Evolutionary conservation across 331 rosid species (phyloP), one percentile per base, ranked within the genome.

Genomic region (Quercus phellos): DNA sequence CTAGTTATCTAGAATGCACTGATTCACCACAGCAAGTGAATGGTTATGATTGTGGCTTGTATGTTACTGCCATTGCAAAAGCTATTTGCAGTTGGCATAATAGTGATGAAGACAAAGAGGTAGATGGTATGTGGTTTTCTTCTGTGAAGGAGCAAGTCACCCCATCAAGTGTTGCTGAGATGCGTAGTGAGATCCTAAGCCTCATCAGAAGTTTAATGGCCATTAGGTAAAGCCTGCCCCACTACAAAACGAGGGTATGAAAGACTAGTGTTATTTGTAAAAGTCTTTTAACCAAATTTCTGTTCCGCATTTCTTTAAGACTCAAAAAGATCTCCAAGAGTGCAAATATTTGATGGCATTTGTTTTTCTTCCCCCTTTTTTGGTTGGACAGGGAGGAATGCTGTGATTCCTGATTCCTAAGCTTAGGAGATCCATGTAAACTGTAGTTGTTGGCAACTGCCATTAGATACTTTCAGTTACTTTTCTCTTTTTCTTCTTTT

Each of bases 11-110:
- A 22, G 94, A 91, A 73, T 87, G 89, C 51, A 7, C 46, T 12
- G 86, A 92, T 72, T 90, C 94, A 55, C 97, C 97, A 0, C 81
- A 53, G 51, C 98, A 95, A 80, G 75, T 8, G 19, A 95, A 95
- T 73, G 96, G 98, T 29, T 70, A 91, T 81, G 98, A 95, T 67
- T 92, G 99, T 66, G 99, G 99, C 74, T 74, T 92, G 66, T 95
- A 88, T 85, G 97, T 91, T 26, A 81, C 84, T 27, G 94, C 92
- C 73, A 87, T 84, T 78, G 90, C 98, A 30, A 89, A 86, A 81
- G 80, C 66, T 66, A 88, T 91, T 79, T 92, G 94, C 78, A 78
- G 50, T 59, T 92, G 98, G 97, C 70, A 81, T 74, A 85, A 70
- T 63, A 79, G 54, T 66, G 30, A 74, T 55, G 60, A 77, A 66